Conservation (phyloP, 2,329 filamentous ascomycete species). For the Aspergillus sp. region DNA sequence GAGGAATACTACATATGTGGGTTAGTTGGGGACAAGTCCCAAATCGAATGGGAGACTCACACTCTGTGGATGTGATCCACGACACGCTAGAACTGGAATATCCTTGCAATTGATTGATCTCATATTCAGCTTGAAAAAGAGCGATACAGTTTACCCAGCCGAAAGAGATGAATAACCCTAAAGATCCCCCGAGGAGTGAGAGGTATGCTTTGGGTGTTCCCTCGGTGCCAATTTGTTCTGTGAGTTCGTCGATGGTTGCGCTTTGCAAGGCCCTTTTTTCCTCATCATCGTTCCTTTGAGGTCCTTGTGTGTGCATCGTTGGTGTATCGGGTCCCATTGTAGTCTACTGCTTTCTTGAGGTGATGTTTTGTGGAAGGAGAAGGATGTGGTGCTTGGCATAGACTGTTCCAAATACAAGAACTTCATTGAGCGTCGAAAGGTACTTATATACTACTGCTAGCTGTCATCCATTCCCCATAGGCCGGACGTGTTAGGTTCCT, state of each 20-base stretch:
- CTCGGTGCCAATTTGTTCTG: background rate
- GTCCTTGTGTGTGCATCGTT: too few species aligned
- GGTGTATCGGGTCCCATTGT: too few species aligned
- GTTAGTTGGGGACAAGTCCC: background rate
- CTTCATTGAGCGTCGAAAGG: too few species aligned
- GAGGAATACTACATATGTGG: background rate
- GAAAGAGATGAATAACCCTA: slow-evolving; percentile 42
- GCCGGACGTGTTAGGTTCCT: too few species aligned
- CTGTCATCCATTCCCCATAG: too few species aligned
- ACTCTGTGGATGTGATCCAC: slow-evolving; percentile 58
- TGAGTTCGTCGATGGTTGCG: background rate
- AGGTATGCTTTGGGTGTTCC: background rate
- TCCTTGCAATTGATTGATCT: slow-evolving; percentile 43
- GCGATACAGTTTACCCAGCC: slow-evolving; percentile 51
- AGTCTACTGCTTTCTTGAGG: too few species aligned
- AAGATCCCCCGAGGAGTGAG: background rate
- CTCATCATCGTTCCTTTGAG: too few species aligned
- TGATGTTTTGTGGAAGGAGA: too few species aligned
- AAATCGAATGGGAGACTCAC: background rate
- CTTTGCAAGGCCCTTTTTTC: background rate
- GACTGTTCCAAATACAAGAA: too few species aligned
- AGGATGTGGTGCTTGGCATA: too few species aligned
- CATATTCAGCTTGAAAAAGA: slow-evolving; percentile 59
- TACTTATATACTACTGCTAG: background rate
- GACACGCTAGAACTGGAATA: slow-evolving; percentile 51